Evolutionary conservation across 1,284 basidiomycete species (phyloP), one percentile per base, ranked within the genome.

Genomic region (Puccinia sorghi): DNA sequence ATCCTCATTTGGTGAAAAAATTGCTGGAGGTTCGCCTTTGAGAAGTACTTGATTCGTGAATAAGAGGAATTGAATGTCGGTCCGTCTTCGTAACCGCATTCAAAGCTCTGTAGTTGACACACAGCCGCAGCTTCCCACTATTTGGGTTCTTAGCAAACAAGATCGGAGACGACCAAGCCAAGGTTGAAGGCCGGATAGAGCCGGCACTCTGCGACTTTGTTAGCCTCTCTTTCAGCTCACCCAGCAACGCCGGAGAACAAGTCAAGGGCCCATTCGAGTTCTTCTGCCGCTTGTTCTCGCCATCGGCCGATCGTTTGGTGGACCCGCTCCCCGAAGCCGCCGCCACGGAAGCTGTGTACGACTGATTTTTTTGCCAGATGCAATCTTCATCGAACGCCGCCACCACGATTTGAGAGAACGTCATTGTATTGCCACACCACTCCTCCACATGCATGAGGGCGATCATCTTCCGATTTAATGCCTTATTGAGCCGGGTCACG

Each of bases 61-160:
- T 77, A 13, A 61, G 20, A 0, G 70, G 64, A 22, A 77, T 46
- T 3, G 74, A 64, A 12, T 77, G 52, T 5, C 59, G 32, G 63
- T 77, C 46, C 15, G 48, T 71, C 27, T 72, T 67, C 2, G 74
- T 77, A 12, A 77, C 27, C 2, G 74, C 15, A 46, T 77, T 69
- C 5, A 77, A 8, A 1, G 56, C 59, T 0, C 71, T 1, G 27
- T 73, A 73, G 27, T 61, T 41, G 5, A 72, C 56, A 59, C 71
- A 72, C 1, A 72, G 25, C 9, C 70, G 70, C 0, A 72, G 27
- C 15, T 72, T 72, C 6, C 54, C 70, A 6, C 27, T 37, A 13
- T 43, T 56, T 3, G 70, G 39, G 12, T 37, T 72, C 9, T 41
- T 54, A 13, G 56, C 70, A 17, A 37, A 56, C 22, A 43, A 43